Percentiles rank a stretch among this genome's conserved stretches.
Evolutionary conservation across 305 asterid genomes (phyloP).

Genomic region (Fraxinus floribunda): DNA sequence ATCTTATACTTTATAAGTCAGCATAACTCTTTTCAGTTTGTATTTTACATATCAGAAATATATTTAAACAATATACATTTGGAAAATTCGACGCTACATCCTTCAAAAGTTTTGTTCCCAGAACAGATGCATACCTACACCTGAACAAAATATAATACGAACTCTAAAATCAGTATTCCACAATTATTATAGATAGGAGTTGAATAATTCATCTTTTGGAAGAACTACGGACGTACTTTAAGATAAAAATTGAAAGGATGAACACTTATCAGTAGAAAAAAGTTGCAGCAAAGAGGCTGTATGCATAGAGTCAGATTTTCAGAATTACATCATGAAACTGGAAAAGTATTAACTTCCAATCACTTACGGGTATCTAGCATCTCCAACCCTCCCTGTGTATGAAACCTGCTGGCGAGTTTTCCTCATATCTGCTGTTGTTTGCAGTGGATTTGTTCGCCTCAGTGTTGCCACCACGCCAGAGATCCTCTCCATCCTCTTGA

Average conservation of each 20-base stretch:
- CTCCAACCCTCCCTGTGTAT: constrained; percentile 90
- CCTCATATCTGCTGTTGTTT: constrained; percentile 83
- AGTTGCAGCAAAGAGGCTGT: constrained; percentile 1
- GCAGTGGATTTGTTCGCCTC: constrained; percentile 86
- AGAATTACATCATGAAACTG: background rate
- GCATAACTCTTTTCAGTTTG: background rate
- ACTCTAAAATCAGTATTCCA: background rate
- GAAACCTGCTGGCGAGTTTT: constrained; percentile 88
- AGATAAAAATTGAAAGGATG: background rate
- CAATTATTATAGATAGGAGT: background rate
- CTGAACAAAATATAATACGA: background rate
- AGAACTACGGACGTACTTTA: background rate
- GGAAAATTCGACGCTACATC: background rate
- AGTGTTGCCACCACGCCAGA: constrained; percentile 88
- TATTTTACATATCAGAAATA: background rate
- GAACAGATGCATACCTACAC: background rate
- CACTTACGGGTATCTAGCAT: constrained; percentile 96
- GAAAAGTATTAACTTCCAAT: constrained; percentile 7
- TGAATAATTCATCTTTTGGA: background rate
- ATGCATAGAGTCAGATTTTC: constrained; percentile 9
- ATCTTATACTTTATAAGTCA: background rate
- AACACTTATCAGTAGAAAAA: background rate
- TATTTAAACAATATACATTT: background rate
- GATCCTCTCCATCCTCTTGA: constrained; percentile 74
- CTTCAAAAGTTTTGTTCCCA: background rate